These are phyloP conservation scores for Thraustotheca clavata DNA, from an alignment of 352 stramenopile genomes.

Conservation along the genomic window DNA sequence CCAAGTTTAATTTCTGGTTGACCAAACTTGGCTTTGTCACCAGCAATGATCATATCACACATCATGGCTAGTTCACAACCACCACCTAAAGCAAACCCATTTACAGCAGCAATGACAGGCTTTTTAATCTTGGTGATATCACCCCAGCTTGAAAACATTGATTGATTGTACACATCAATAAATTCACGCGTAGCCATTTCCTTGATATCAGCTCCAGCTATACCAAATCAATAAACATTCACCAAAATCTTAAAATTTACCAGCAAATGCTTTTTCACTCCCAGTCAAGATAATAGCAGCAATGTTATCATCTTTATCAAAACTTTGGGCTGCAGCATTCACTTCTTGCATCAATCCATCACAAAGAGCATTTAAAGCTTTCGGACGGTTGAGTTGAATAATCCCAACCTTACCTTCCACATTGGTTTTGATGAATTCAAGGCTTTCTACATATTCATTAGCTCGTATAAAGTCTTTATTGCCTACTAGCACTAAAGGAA, in stretches of 20 bases:
- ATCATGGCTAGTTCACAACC: conserved; percentile 99
- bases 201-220: conserved; percentile 93
- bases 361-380: conserved; percentile 96
- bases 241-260: conserved; percentile 16
- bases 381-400: conserved; percentile 94
- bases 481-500: neutral
- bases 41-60: conserved; percentile 97
- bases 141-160: conserved; percentile 94
- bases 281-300: conserved; percentile 95
- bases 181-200: conserved; percentile 94
- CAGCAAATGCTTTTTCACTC: conserved; percentile 93
- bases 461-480: no score
- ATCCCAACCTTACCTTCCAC: conserved; percentile 87
- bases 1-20: conserved; percentile 98
- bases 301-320: conserved; percentile 90
- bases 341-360: conserved; percentile 92
- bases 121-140: conserved; percentile 93
- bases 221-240: conserved; percentile 14
- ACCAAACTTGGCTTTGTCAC: conserved; percentile 95
- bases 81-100: conserved; percentile 94
- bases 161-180: conserved; percentile 94
- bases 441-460: conserved; percentile 38
- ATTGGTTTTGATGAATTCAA: conserved; percentile 84
- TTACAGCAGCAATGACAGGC: conserved; percentile 34
- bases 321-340: conserved; percentile 86